A percentile compares a stretch with the other conserved stretches of the same genome.
phyloP scores from a whole-genome alignment of 1,284 basidiomycete genomes.

The Rhizoctonia solani region DNA sequence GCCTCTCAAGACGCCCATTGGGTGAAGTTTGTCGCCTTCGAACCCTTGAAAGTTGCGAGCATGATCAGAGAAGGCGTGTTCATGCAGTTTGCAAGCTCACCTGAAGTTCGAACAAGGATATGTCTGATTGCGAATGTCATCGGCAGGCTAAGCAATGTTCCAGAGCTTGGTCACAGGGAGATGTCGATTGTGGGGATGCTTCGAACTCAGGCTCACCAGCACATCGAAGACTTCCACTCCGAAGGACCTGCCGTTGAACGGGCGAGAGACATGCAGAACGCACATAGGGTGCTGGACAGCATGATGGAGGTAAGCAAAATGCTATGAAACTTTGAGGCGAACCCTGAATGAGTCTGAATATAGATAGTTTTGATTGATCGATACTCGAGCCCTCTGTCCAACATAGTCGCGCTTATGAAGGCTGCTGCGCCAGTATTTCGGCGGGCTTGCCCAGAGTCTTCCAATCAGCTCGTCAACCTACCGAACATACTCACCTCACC shows the following conservation, averaged over 20 bases:
- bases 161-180: neutral
- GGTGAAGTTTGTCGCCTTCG: conserved; percentile 14
- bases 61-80: conserved; percentile 12
- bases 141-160: neutral
- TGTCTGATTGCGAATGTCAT: conserved; percentile 5
- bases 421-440: too few relatives aligned
- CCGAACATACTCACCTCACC: neutral
- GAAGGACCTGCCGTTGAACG: neutral
- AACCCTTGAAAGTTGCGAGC: conserved; percentile 9
- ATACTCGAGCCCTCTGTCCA: neutral
- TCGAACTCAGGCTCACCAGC: neutral
- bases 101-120: conserved; percentile 3
- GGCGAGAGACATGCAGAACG: neutral
- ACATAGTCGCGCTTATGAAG: neutral
- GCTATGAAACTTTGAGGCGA: neutral
- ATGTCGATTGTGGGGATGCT: neutral
- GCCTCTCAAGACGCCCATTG: neutral
- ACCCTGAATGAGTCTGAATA: neutral
- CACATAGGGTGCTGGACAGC: neutral
- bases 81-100: neutral
- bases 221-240: neutral
- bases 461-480: neutral
- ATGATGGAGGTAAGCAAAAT: neutral
- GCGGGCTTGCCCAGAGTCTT: too few relatives aligned
- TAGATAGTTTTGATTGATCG: conserved; percentile 17